Evolutionary conservation across 2,329 filamentous ascomycete species (phyloP).

Genomic region (Colletotrichum simmondsii): DNA sequence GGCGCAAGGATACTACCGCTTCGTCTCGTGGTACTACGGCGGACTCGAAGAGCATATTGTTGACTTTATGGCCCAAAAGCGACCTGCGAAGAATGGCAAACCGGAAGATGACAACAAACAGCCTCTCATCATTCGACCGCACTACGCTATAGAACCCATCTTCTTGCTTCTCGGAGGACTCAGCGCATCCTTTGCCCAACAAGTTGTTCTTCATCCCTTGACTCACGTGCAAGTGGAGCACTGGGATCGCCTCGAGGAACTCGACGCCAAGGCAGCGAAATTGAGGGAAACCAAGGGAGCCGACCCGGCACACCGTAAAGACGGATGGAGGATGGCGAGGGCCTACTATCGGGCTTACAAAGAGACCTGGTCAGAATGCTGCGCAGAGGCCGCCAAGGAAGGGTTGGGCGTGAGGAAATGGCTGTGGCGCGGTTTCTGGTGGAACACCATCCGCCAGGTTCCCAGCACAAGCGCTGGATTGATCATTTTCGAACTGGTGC

Average conservation of each 20-base stretch:
- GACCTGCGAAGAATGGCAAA: constrained; percentile 43
- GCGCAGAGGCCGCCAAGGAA: constrained; percentile 64
- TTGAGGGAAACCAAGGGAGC: constrained; percentile 49
- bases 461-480: constrained; percentile 81
- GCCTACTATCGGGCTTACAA: constrained; percentile 79
- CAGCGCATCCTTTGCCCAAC: constrained; percentile 75
- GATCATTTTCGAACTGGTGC: constrained; percentile 82
- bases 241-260: constrained; percentile 77
- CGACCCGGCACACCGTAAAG: constrained; percentile 45
- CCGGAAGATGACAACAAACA: constrained; percentile 44
- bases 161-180: constrained; percentile 78
- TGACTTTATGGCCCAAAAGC: constrained; percentile 58
- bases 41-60: constrained; percentile 63
- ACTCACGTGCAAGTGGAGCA: constrained; percentile 78
- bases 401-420: constrained; percentile 69
- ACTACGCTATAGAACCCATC: constrained; percentile 79
- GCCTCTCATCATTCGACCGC: constrained; percentile 71
- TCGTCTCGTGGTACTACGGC: constrained; percentile 77
- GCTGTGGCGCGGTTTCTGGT: constrained; percentile 79
- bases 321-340: constrained; percentile 64
- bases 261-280: constrained; percentile 70
- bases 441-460: constrained; percentile 77
- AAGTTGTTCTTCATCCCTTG: constrained; percentile 77
- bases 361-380: constrained; percentile 72
- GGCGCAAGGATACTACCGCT: constrained; percentile 77